Conservation (phyloP, 164 flowering plant genomes). For the Cinnamomum chago region DNA sequence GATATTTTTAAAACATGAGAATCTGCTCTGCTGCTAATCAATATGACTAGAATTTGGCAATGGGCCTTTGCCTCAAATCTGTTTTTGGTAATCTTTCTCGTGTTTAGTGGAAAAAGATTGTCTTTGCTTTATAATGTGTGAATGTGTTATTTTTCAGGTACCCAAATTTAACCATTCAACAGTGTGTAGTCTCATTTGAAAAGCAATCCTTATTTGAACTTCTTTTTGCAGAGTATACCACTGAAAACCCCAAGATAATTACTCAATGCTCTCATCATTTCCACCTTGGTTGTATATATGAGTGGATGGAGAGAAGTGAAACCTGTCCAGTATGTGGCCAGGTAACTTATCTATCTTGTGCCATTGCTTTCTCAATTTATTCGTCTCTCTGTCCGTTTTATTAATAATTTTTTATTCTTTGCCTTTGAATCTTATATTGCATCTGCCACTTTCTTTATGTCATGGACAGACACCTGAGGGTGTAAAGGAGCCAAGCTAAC, state of each 20-base stretch:
- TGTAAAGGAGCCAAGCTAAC: too few relatives aligned
- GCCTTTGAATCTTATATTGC: background rate
- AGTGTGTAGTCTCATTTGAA: background rate
- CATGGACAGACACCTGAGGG: too few relatives aligned
- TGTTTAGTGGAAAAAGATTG: background rate
- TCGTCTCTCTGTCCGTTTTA: background rate
- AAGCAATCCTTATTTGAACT: background rate
- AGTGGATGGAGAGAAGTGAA: conserved; percentile 98
- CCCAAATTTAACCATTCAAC: background rate
- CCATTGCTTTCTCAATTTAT: background rate
- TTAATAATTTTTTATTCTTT: background rate
- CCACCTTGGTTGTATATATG: conserved; percentile 96
- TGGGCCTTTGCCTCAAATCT: background rate
- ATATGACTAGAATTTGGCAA: background rate
- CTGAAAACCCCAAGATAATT: conserved; percentile 83
- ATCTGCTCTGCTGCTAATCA: background rate
- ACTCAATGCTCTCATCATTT: conserved; percentile 89
- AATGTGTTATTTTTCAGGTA: background rate
- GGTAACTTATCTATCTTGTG: conserved; percentile 35
- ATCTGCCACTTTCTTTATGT: too few relatives aligned
- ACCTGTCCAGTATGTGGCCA: conserved; percentile 94
- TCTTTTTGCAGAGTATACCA: conserved; percentile 67
- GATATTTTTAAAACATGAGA: background rate
- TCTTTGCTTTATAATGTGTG: background rate
- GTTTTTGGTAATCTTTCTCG: background rate